These are phyloP conservation scores for Salix viminalis DNA, from an alignment of 345 rosid genomes.

Conservation along the genomic window DNA sequence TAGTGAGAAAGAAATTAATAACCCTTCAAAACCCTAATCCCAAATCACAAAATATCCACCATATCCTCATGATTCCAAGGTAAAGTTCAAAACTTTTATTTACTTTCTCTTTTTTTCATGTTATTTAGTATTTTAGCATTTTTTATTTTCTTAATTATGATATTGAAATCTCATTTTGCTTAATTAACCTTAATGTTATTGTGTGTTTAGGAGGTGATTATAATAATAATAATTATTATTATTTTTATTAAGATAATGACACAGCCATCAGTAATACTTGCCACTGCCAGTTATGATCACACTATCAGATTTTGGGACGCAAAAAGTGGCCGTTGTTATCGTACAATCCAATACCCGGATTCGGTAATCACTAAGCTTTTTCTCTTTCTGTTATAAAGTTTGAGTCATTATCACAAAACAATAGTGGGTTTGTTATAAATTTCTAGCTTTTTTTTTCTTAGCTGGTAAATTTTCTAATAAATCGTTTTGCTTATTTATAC, in stretches of 20 bases:
- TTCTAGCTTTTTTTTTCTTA: not conserved
- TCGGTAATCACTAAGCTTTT: slow-evolving; percentile 39
- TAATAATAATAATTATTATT: not conserved
- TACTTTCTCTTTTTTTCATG: not conserved
- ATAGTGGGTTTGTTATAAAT: not conserved
- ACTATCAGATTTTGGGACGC: slow-evolving; percentile 95
- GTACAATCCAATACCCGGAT: slow-evolving; percentile 87
- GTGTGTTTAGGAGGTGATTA: slow-evolving; percentile 18
- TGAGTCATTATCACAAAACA: not conserved
- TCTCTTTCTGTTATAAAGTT: not conserved
- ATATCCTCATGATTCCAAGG: slow-evolving; percentile 9
- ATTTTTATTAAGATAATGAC: slow-evolving; percentile 36
- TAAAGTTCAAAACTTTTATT: not conserved
- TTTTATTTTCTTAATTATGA: not conserved
- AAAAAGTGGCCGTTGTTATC: slow-evolving; percentile 87
- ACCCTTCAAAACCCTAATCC: slow-evolving; percentile 17
- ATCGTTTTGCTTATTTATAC: not conserved
- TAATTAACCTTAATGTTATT: not conserved
- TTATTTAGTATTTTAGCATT: not conserved
- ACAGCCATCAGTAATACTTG: slow-evolving; percentile 84
- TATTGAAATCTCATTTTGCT: not conserved
- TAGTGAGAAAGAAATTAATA: not conserved
- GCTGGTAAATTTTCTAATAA: not conserved
- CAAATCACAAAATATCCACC: not conserved
- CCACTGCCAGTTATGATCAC: slow-evolving; percentile 93